These are phyloP conservation scores for Prunus kanzakura DNA, from an alignment of 306 rosid species.

Conservation along the genomic window DNA sequence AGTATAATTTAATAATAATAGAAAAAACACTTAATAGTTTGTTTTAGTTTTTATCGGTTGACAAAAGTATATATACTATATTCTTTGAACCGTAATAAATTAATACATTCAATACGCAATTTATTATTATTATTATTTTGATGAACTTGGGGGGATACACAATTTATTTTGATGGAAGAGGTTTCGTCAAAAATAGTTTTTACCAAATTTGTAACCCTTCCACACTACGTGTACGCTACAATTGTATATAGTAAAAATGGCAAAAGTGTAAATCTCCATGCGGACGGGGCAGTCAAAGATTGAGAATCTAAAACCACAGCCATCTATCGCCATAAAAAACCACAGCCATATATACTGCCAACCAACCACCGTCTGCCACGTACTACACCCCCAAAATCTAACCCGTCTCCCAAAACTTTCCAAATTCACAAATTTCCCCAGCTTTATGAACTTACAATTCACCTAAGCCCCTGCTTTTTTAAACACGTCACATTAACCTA, in stretches of 20 bases:
- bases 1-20: too few species aligned
- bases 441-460: neutral
- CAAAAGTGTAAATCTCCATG: neutral
- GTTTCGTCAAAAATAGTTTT: neutral
- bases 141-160: too few species aligned
- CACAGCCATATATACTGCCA: neutral
- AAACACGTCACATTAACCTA: neutral
- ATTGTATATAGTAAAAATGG: neutral
- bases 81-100: neutral
- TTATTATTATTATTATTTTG: neutral
- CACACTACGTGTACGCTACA: neutral
- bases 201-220: neutral
- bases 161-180: neutral
- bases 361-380: neutral
- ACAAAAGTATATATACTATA: too few species aligned
- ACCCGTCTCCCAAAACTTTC: neutral
- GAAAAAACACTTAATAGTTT: too few species aligned
- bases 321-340: neutral
- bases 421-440: neutral
- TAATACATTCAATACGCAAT: neutral
- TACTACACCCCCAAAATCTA: neutral
- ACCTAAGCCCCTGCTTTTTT: neutral
- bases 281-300: neutral
- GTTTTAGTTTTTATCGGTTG: too few species aligned
- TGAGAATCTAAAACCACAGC: neutral